phyloP scores from a whole-genome alignment of 2,329 filamentous ascomycete genomes.

The Acephala macrosclerotiorum region DNA sequence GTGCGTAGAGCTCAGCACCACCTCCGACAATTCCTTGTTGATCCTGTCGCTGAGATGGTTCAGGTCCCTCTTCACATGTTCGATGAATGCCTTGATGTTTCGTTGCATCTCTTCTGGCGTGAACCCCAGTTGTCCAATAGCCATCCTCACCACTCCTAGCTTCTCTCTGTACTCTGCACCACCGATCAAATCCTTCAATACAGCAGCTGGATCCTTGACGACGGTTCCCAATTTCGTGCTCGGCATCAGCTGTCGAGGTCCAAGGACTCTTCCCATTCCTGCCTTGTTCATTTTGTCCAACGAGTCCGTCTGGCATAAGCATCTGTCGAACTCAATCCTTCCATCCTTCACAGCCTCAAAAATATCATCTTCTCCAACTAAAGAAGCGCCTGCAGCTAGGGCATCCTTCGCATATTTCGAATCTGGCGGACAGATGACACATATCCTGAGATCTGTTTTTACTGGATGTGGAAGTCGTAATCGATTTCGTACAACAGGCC shows the following conservation, averaged over 20 bases:
- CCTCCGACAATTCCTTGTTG: slow-evolving; percentile 75
- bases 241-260: slow-evolving; percentile 92
- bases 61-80: slow-evolving; percentile 80
- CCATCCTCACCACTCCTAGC: slow-evolving; percentile 82
- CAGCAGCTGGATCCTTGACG: slow-evolving; percentile 77
- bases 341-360: slow-evolving; percentile 79
- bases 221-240: slow-evolving; percentile 88
- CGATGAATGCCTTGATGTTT: slow-evolving; percentile 83
- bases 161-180: slow-evolving; percentile 88
- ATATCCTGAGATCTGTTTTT: slow-evolving; percentile 86
- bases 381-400: slow-evolving; percentile 76
- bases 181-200: slow-evolving; percentile 83
- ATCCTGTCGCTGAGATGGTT: slow-evolving; percentile 67
- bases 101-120: slow-evolving; percentile 84
- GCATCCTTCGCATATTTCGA: slow-evolving; percentile 79
- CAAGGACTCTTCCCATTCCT: slow-evolving; percentile 79
- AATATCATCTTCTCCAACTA: slow-evolving; percentile 85
- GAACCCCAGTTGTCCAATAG: slow-evolving; percentile 90
- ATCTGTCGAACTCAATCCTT: slow-evolving; percentile 85
- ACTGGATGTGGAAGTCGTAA: slow-evolving; percentile 89
- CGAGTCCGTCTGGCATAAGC: slow-evolving; percentile 84
- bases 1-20: slow-evolving; percentile 86
- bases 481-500: slow-evolving; percentile 85
- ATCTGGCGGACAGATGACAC: slow-evolving; percentile 87
- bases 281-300: slow-evolving; percentile 83